Conservation (phyloP, 371 early-diverging fungal genomes). For the Encephalitozoon hellem region DNA sequence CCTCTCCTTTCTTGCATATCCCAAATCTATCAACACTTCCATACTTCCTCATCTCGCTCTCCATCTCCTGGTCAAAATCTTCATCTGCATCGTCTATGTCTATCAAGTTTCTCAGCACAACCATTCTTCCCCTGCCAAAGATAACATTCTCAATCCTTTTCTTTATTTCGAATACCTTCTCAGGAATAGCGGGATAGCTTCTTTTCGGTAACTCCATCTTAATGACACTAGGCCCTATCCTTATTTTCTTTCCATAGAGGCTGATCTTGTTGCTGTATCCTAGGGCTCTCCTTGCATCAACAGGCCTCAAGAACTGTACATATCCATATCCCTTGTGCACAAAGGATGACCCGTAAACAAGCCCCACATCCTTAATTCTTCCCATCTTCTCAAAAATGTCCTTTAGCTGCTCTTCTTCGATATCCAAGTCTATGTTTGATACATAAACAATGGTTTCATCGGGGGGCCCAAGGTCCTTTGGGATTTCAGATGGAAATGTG, state of each 20-base stretch:
- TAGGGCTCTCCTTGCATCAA: neutral
- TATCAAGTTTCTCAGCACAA: slow-evolving; percentile 17
- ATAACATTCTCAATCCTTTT: neutral
- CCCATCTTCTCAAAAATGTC: slow-evolving; percentile 4
- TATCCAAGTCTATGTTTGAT: neutral
- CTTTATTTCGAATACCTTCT: neutral
- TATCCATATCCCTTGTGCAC: slow-evolving; percentile 17
- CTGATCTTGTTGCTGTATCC: neutral
- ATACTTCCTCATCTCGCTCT: slow-evolving; percentile 9
- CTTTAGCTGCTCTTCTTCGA: neutral
- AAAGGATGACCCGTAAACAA: neutral
- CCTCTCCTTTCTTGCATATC: neutral
- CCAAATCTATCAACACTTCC: neutral
- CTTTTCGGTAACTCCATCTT: slow-evolving; percentile 5
- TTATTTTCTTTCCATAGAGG: slow-evolving; percentile 1
- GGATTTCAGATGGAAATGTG: slow-evolving; percentile 12
- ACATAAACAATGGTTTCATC: slow-evolving; percentile 15
- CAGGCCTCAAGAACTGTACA: neutral
- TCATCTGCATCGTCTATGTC: slow-evolving; percentile 11
- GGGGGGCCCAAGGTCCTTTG: neutral
- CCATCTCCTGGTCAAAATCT: slow-evolving; percentile 17
- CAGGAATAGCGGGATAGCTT: neutral
- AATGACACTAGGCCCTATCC: neutral
- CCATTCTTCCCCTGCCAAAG: neutral
- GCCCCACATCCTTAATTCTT: neutral